Evolutionary conservation across 2,329 filamentous ascomycete species (phyloP).

Genomic region (Waltergamsia citrina): DNA sequence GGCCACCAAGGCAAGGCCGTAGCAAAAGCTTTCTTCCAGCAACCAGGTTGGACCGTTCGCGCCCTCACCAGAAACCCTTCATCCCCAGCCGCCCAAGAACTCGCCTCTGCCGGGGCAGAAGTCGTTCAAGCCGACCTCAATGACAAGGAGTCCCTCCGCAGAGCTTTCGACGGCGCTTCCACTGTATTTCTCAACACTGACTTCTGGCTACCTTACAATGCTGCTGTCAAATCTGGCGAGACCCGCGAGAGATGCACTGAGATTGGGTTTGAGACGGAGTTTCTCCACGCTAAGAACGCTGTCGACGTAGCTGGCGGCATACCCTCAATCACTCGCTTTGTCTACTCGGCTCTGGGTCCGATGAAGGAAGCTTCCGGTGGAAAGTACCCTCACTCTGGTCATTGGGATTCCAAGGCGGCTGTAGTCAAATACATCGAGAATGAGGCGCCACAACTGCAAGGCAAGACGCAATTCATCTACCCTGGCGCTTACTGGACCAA

Average conservation of each 20-base stretch:
- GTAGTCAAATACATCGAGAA: constrained; percentile 32
- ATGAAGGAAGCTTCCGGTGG: constrained; percentile 32
- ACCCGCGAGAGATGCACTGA: constrained; percentile 21
- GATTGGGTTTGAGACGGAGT: constrained; percentile 34
- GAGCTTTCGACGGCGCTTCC: constrained; percentile 30
- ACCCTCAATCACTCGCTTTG: constrained; percentile 31
- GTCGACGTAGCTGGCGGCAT: constrained; percentile 31
- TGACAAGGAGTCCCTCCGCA: constrained; percentile 23
- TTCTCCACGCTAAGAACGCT: constrained; percentile 41
- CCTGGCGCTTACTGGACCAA: constrained; percentile 12
- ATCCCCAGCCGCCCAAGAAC: constrained; percentile 26
- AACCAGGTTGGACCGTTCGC: constrained; percentile 28
- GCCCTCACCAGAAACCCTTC: constrained; percentile 31
- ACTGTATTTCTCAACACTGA: constrained; percentile 43
- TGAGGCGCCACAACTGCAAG: constrained; percentile 26
- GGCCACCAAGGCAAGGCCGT: constrained; percentile 40
- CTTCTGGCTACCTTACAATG: constrained; percentile 36
- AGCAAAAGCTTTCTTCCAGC: constrained; percentile 27
- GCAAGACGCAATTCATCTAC: constrained; percentile 24
- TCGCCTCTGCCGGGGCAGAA: constrained; percentile 28
- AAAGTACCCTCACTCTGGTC: constrained; percentile 30
- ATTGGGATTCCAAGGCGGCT: constrained; percentile 40
- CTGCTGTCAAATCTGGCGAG: constrained; percentile 22
- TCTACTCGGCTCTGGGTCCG: constrained; percentile 39
- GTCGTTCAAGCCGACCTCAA: constrained; percentile 33